Percentiles rank a stretch among this genome's conserved stretches.
Evolutionary conservation across 2,329 filamentous ascomycete genomes (phyloP).

Genomic region (Pseudocercospora macadamiae): DNA sequence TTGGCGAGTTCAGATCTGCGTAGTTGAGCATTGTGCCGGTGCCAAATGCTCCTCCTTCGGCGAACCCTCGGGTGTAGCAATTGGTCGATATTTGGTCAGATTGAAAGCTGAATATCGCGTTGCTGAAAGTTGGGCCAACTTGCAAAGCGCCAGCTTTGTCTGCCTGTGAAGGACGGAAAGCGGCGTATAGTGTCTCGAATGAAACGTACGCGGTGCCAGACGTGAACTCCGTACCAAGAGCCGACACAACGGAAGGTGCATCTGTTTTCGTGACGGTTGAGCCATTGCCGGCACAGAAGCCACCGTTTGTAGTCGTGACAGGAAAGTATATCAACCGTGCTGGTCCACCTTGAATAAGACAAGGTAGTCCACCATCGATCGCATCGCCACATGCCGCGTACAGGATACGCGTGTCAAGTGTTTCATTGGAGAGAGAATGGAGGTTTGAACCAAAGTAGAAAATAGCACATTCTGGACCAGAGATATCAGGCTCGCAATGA

Average conservation of each 20-base stretch:
- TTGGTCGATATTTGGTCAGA: constrained; percentile 23
- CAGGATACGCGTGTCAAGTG: not conserved
- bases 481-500: not conserved
- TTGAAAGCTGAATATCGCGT: constrained; percentile 20
- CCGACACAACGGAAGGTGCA: not conserved
- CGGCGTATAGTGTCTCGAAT: not conserved
- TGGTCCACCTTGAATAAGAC: constrained; percentile 9
- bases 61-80: constrained; percentile 16
- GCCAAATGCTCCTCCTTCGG: not conserved
- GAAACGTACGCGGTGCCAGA: not conserved
- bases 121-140: constrained; percentile 22
- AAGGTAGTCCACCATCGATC: not conserved
- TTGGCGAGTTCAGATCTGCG: constrained; percentile 27
- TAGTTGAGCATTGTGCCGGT: constrained; percentile 22
- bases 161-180: not conserved
- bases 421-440: not conserved
- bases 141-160: not conserved
- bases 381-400: constrained; percentile 4
- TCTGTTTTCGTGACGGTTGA: constrained; percentile 1
- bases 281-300: not conserved
- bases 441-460: not conserved
- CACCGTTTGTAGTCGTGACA: constrained; percentile 4
- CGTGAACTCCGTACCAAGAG: not conserved
- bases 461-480: not conserved
- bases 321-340: constrained; percentile 9